These are phyloP conservation scores for Neofusicoccum laricinum DNA, from an alignment of 2,329 filamentous ascomycete species.

Conservation along the genomic window DNA sequence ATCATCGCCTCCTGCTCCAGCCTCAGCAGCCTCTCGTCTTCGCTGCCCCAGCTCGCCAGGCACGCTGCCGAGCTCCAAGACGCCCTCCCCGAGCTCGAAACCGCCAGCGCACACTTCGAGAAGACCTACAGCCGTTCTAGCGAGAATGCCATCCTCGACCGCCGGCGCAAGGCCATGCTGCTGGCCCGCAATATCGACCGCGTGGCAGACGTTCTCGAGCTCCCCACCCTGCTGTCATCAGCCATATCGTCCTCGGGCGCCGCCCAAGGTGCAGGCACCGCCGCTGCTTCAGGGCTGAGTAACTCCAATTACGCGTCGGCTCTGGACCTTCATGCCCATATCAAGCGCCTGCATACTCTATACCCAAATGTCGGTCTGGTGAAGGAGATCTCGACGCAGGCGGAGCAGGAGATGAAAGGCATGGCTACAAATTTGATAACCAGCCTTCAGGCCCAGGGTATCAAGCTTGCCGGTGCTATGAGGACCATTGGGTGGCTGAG, in stretches of 20 bases:
- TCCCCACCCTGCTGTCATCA: slow-evolving; percentile 80
- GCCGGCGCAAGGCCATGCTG: slow-evolving; percentile 75
- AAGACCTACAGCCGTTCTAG: slow-evolving; percentile 74
- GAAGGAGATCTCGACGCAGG: slow-evolving; percentile 68
- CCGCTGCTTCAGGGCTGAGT: slow-evolving; percentile 28
- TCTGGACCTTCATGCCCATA: slow-evolving; percentile 89
- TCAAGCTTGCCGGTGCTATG: slow-evolving; percentile 88
- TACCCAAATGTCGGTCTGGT: slow-evolving; percentile 79
- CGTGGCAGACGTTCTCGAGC: slow-evolving; percentile 83
- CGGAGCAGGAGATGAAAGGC: slow-evolving; percentile 81
- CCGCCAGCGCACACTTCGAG: slow-evolving; percentile 75
- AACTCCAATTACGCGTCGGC: slow-evolving; percentile 81
- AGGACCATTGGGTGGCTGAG: slow-evolving; percentile 89
- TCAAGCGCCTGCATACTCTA: slow-evolving; percentile 76
- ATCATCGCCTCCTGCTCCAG: slow-evolving; percentile 79
- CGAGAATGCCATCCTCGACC: slow-evolving; percentile 62
- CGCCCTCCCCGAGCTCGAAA: slow-evolving; percentile 75
- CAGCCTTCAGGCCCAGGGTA: slow-evolving; percentile 69
- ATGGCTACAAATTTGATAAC: slow-evolving; percentile 82
- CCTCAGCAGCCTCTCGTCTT: slow-evolving; percentile 68
- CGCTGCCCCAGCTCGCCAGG: slow-evolving; percentile 67
- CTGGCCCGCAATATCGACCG: slow-evolving; percentile 85
- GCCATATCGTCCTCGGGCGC: slow-evolving; percentile 58
- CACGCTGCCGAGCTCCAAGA: slow-evolving; percentile 66
- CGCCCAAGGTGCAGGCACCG: slow-evolving; percentile 45